Evolutionary conservation across 139 green algal species (phyloP).

Genomic region (Trebouxia sp.): DNA sequence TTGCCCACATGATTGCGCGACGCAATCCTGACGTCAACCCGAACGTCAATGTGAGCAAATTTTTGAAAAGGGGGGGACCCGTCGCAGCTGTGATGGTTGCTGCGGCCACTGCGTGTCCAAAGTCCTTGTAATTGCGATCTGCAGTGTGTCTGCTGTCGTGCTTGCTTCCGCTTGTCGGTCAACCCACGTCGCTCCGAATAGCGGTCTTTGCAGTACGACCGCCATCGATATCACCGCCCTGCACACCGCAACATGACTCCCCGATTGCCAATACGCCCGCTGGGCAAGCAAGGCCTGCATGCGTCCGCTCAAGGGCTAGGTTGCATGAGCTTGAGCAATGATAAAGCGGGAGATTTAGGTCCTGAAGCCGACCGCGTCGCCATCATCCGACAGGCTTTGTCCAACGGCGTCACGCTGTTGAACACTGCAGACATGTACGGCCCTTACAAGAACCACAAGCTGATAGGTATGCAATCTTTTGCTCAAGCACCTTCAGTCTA

Average conservation of each 20-base stretch:
- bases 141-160: no score
- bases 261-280: neutral
- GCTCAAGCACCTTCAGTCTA: no score
- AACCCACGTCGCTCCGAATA: no score
- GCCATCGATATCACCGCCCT: neutral
- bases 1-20: no score
- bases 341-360: no score
- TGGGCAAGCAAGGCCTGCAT: neutral
- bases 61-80: no score
- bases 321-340: constrained; percentile 13
- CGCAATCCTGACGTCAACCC: neutral
- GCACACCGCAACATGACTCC: neutral
- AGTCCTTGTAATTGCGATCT: no score
- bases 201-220: neutral
- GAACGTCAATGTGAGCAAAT: neutral
- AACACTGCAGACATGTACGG: constrained; percentile 20
- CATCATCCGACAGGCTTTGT: neutral
- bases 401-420: neutral
- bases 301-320: neutral
- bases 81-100: no score
- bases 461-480: neutral
- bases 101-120: no score
- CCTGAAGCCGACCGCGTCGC: neutral
- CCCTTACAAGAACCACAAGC: neutral
- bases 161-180: no score